Conservation (phyloP, 1,139 yeast species). For the Hemisphaericaspora xylanilytica region DNA sequence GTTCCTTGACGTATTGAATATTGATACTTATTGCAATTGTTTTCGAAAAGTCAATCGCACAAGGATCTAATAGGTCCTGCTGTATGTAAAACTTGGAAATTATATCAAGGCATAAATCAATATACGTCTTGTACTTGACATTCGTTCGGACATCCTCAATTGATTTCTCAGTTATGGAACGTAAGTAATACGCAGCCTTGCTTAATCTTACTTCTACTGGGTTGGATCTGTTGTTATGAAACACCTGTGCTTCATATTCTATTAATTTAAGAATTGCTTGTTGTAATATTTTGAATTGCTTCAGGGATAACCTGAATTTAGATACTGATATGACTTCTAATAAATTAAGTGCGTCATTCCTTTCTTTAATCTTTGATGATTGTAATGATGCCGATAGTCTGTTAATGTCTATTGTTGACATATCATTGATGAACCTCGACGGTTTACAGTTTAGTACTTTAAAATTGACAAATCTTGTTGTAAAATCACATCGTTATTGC, state of each 20-base stretch:
- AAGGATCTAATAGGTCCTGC: slow-evolving; percentile 29
- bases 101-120: slow-evolving; percentile 24
- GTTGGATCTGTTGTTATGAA: slow-evolving; percentile 25
- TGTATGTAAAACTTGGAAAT: slow-evolving; percentile 17
- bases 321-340: slow-evolving; percentile 33
- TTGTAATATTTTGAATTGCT: slow-evolving; percentile 27
- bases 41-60: slow-evolving; percentile 32
- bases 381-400: slow-evolving; percentile 18
- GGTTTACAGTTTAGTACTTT: not conserved
- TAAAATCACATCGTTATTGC: no score
- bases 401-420: slow-evolving; percentile 12
- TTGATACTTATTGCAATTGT: slow-evolving; percentile 27
- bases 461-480: no score
- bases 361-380: slow-evolving; percentile 51
- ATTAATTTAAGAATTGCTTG: slow-evolving; percentile 41
- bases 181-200: slow-evolving; percentile 38
- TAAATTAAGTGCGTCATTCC: slow-evolving; percentile 48
- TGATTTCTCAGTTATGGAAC: slow-evolving; percentile 28
- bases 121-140: slow-evolving; percentile 31
- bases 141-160: slow-evolving; percentile 18
- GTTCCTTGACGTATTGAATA: slow-evolving; percentile 37
- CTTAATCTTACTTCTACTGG: slow-evolving; percentile 42
- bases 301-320: slow-evolving; percentile 21
- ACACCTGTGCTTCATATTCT: slow-evolving; percentile 39
- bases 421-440: slow-evolving; percentile 1